A percentile compares a stretch with the other conserved stretches of the same genome.
Conservation (phyloP, 1,139 yeast genomes). For the Kazachstania sp. region DNA sequence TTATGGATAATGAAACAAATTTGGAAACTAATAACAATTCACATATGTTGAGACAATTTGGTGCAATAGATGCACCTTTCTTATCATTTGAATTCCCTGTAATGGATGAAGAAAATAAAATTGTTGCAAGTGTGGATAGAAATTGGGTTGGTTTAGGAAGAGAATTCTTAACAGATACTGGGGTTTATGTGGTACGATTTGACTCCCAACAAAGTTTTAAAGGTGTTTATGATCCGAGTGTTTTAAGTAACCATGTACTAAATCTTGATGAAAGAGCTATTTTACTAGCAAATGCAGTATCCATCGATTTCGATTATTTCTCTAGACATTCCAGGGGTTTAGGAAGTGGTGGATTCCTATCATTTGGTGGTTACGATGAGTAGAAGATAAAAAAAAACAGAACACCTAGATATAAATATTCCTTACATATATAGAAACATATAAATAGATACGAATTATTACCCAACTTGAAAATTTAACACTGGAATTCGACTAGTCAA, state of each 20-base stretch:
- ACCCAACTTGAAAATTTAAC: background rate
- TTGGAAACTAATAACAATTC: background rate
- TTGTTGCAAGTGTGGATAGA: conserved; percentile 73
- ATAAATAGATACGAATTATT: too few species aligned
- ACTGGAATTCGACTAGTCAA: conserved; percentile 32
- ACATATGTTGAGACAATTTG: conserved; percentile 39
- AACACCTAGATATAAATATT: background rate
- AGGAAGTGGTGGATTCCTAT: conserved; percentile 31
- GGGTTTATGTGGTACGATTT: conserved; percentile 80
- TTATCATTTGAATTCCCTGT: conserved; percentile 83
- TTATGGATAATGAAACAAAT: background rate
- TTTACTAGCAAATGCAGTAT: conserved; percentile 75
- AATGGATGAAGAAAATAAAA: conserved; percentile 45
- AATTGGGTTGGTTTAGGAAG: conserved; percentile 94
- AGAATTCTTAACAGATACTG: conserved; percentile 89
- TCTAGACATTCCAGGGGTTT: conserved; percentile 70
- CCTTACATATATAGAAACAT: background rate
- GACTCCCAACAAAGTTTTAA: conserved; percentile 45
- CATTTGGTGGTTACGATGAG: conserved; percentile 27
- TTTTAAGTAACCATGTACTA: conserved; percentile 31
- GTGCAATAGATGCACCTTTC: conserved; percentile 78
- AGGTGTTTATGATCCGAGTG: conserved; percentile 22
- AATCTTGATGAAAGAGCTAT: conserved; percentile 80
- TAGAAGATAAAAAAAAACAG: background rate
- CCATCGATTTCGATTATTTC: conserved; percentile 91